Evolutionary conservation across 1,139 yeast genomes (phyloP).

Genomic region (Suhomyces guaymorum): DNA sequence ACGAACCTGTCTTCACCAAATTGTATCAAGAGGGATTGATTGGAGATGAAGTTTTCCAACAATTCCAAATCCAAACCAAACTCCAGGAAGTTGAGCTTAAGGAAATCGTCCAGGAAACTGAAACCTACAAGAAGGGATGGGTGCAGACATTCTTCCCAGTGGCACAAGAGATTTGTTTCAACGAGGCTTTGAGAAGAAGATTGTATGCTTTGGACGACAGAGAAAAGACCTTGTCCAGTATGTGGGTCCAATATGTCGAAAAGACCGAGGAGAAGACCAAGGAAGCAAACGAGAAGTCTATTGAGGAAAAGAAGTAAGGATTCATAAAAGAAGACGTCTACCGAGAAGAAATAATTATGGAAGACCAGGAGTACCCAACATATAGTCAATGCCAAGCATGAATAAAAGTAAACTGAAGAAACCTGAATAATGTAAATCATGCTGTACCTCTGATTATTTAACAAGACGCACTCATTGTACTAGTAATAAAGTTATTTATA

Average conservation of each 20-base stretch:
- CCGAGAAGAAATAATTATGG: slow-evolving; percentile 2
- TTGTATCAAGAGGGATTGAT: slow-evolving; percentile 86
- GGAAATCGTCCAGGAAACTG: slow-evolving; percentile 79
- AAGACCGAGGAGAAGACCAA: slow-evolving; percentile 6
- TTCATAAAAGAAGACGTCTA: background rate
- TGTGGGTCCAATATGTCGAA: slow-evolving; percentile 48
- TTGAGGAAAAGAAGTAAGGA: background rate
- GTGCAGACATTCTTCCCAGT: slow-evolving; percentile 71
- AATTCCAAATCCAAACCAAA: slow-evolving; percentile 75
- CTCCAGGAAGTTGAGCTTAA: slow-evolving; percentile 78
- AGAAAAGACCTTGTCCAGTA: slow-evolving; percentile 44
- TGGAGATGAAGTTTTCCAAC: slow-evolving; percentile 85
- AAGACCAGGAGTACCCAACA: too few relatives aligned
- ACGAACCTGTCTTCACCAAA: slow-evolving; percentile 63
- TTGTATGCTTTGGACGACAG: slow-evolving; percentile 63
- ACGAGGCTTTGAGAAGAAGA: slow-evolving; percentile 86
- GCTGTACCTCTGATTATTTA: too few relatives aligned
- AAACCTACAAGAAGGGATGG: slow-evolving; percentile 76
- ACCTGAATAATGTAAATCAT: too few relatives aligned
- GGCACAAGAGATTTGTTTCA: slow-evolving; percentile 87
- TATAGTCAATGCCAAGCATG: too few relatives aligned
- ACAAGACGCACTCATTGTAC: too few relatives aligned
- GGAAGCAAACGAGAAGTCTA: slow-evolving; percentile 4
- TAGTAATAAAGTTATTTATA: too few relatives aligned
- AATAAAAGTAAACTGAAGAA: too few relatives aligned